These are phyloP conservation scores for Fomitopsis betulina DNA, from an alignment of 1,284 basidiomycete species.

Conservation along the genomic window DNA sequence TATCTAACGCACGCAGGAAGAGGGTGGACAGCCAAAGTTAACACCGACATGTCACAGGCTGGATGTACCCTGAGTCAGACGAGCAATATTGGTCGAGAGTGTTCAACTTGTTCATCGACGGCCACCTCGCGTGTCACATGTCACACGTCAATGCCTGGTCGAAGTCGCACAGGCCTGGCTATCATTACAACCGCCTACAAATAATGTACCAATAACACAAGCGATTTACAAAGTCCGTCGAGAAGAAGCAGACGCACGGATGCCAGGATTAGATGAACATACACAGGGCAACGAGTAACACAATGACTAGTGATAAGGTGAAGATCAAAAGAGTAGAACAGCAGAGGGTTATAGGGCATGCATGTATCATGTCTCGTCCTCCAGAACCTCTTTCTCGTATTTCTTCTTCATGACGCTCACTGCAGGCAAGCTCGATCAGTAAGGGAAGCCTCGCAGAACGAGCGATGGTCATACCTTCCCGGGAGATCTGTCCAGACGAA, in stretches of 20 bases:
- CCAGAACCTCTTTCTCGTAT: conserved; percentile 60
- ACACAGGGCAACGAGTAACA: neutral
- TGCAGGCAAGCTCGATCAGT: conserved; percentile 21
- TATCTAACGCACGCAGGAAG: no score
- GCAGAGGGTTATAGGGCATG: conserved; percentile 3
- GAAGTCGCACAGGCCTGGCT: neutral
- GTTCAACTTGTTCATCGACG: neutral
- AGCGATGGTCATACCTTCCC: conserved; percentile 33
- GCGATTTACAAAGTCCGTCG: neutral
- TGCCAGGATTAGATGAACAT: neutral
- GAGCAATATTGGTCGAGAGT: neutral
- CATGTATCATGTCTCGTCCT: conserved; percentile 32
- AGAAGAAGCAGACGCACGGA: neutral
- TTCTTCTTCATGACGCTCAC: conserved; percentile 80
- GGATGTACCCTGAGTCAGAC: neutral
- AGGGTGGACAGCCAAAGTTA: no score
- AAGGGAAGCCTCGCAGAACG: conserved; percentile 25
- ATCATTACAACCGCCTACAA: conserved; percentile 2
- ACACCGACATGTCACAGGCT: neutral
- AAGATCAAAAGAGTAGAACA: neutral
- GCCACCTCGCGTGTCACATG: no score
- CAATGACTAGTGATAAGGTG: neutral
- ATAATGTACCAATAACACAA: conserved; percentile 3
- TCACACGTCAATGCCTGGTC: no score
- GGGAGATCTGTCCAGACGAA: conserved; percentile 42